These are phyloP conservation scores for Phoma sp. DNA, from an alignment of 2,329 filamentous ascomycete genomes.

Conservation along the genomic window DNA sequence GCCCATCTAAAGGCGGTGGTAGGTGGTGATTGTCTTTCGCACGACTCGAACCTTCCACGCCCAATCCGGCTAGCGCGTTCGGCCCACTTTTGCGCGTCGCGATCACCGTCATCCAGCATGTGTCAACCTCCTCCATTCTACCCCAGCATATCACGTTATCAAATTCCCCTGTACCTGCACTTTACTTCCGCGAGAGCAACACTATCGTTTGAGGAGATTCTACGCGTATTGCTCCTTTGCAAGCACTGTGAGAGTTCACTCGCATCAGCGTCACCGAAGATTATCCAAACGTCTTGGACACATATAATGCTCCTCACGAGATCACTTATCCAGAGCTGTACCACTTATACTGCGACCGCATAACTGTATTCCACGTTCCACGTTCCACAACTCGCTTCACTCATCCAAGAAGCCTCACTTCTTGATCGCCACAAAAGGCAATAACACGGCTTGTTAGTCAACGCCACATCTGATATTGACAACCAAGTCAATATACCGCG, in stretches of 20 bases:
- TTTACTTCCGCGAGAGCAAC: constrained; percentile 1
- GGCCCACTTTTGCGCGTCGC: constrained; percentile 20
- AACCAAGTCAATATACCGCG: not conserved
- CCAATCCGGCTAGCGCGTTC: constrained; percentile 12
- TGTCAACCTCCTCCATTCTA: constrained; percentile 19
- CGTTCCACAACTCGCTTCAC: constrained; percentile 6
- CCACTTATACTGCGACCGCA: constrained; percentile 16
- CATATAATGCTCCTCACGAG: constrained; percentile 32
- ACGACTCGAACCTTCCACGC: constrained; percentile 31
- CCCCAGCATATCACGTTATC: constrained; percentile 24
- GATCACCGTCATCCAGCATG: constrained; percentile 20
- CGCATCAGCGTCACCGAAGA: constrained; percentile 25
- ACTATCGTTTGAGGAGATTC: constrained; percentile 19
- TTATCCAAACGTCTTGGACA: constrained; percentile 29
- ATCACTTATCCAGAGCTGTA: constrained; percentile 24
- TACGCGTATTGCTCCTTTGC: constrained; percentile 9
- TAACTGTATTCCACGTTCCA: constrained; percentile 6
- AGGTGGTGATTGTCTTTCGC: constrained; percentile 8
- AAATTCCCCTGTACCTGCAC: constrained; percentile 2
- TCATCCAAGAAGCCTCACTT: constrained; percentile 4
- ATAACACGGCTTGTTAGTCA: constrained; percentile 24
- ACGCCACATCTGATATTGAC: constrained; percentile 33
- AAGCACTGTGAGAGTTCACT: constrained; percentile 7
- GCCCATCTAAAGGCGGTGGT: not conserved
- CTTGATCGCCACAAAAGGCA: constrained; percentile 25